A percentile compares a stretch with the other conserved stretches of the same genome.
phyloP scores from a whole-genome alignment of 1,139 yeast species.

The Kodamaea alishanica region DNA sequence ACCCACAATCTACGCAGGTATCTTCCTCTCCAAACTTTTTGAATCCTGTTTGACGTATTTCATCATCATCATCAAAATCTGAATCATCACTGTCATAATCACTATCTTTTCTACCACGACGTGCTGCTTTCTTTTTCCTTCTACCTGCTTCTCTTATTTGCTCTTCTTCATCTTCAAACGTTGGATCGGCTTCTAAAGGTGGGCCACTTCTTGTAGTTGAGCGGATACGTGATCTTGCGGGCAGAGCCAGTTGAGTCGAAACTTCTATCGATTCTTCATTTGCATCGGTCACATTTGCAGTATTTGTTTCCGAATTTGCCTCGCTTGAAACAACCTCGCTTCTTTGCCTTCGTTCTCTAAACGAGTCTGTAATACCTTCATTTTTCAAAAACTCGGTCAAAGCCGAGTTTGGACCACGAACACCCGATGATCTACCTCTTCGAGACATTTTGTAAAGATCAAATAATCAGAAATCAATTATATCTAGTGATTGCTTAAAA shows the following conservation, averaged over 20 bases:
- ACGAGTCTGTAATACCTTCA: slow-evolving; percentile 86
- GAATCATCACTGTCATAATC: slow-evolving; percentile 28
- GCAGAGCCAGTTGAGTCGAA: neutral
- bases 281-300: slow-evolving; percentile 1
- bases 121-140: slow-evolving; percentile 28
- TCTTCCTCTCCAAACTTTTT: slow-evolving; percentile 47
- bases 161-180: slow-evolving; percentile 20
- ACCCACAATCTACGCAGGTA: slow-evolving; percentile 58
- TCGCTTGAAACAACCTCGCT: slow-evolving; percentile 15
- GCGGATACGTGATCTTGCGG: too few relatives aligned
- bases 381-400: slow-evolving; percentile 68
- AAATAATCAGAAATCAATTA: too few relatives aligned
- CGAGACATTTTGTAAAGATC: slow-evolving; percentile 19
- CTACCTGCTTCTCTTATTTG: slow-evolving; percentile 44
- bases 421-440: slow-evolving; percentile 36
- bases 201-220: too few relatives aligned
- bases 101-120: slow-evolving; percentile 16
- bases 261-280: slow-evolving; percentile 13
- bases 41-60: slow-evolving; percentile 17
- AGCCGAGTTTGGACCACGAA: slow-evolving; percentile 77
- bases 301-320: neutral
- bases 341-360: slow-evolving; percentile 54
- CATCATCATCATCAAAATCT: slow-evolving; percentile 31
- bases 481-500: neutral
- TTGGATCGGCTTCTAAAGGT: too few relatives aligned